These are phyloP conservation scores for Saturnispora silvae DNA, from an alignment of 805 yeast species.

Conservation along the genomic window DNA sequence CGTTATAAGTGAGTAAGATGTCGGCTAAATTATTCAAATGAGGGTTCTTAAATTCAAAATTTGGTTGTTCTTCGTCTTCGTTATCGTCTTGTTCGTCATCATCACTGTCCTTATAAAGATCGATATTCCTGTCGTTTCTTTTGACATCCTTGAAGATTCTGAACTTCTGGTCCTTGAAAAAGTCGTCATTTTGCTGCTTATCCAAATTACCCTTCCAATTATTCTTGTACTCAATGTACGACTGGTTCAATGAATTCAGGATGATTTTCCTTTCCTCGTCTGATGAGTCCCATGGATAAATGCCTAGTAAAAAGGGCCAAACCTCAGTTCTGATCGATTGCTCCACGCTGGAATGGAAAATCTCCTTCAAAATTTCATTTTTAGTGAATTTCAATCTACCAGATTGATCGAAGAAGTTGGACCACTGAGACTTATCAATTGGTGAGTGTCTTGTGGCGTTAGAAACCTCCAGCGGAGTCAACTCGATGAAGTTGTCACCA, in stretches of 20 bases:
- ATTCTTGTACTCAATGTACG: conserved; percentile 43
- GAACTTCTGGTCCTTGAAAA: conserved; percentile 81
- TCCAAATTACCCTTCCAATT: conserved; percentile 61
- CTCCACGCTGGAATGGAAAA: conserved; percentile 83
- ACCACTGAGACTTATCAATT: conserved; percentile 71
- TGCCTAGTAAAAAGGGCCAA: conserved; percentile 78
- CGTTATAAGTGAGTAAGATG: conserved; percentile 77
- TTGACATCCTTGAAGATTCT: conserved; percentile 90
- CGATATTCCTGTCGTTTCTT: conserved; percentile 76
- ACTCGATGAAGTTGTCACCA: conserved; percentile 39
- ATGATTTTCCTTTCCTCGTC: conserved; percentile 54
- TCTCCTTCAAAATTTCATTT: conserved; percentile 66
- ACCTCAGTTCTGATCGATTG: conserved; percentile 55
- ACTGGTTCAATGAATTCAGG: conserved; percentile 40
- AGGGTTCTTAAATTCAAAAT: conserved; percentile 63
- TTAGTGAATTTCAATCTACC: conserved; percentile 70
- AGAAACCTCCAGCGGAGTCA: conserved; percentile 50
- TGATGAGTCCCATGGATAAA: conserved; percentile 84
- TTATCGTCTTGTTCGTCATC: conserved; percentile 26
- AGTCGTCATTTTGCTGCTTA: conserved; percentile 42
- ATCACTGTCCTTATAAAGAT: conserved; percentile 39
- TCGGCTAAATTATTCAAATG: conserved; percentile 65
- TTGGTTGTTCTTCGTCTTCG: conserved; percentile 32
- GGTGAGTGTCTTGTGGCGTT: conserved; percentile 57
- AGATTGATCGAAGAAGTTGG: conserved; percentile 63